Evolutionary conservation across 1,284 basidiomycete genomes (phyloP).

Genomic region (Marasmius sp.): DNA sequence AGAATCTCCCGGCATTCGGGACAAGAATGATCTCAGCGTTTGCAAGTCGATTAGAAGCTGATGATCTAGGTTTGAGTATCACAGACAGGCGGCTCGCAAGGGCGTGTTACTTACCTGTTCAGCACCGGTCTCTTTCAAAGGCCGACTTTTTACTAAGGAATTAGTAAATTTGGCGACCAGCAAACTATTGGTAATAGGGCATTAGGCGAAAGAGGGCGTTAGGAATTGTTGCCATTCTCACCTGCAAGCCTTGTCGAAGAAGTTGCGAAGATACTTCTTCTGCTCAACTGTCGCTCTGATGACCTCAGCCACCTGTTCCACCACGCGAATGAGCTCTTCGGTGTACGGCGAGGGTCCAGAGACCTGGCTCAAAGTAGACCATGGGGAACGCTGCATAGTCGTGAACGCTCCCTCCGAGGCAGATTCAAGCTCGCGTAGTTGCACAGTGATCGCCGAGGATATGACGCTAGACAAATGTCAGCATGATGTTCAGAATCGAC

Average conservation of each 20-base stretch:
- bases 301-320: slow-evolving; percentile 63
- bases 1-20: slow-evolving; percentile 80
- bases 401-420: slow-evolving; percentile 77
- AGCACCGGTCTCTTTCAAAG: slow-evolving; percentile 86
- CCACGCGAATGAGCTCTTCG: slow-evolving; percentile 65
- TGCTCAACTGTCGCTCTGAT: slow-evolving; percentile 81
- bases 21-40: slow-evolving; percentile 77
- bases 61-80: not conserved
- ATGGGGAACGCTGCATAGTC: slow-evolving; percentile 74
- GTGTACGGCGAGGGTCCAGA: slow-evolving; percentile 84
- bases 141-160: slow-evolving; percentile 83
- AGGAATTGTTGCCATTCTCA: slow-evolving; percentile 29
- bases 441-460: slow-evolving; percentile 75
- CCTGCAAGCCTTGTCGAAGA: slow-evolving; percentile 91
- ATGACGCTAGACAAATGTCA: slow-evolving; percentile 57
- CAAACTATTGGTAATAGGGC: slow-evolving; percentile 47
- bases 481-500: not conserved
- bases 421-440: slow-evolving; percentile 81
- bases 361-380: slow-evolving; percentile 80
- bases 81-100: not conserved
- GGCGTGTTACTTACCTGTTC: slow-evolving; percentile 68
- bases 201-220: not conserved
- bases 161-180: slow-evolving; percentile 85
- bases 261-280: slow-evolving; percentile 90
- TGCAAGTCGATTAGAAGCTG: slow-evolving; percentile 93